Percentiles rank a stretch among this genome's conserved stretches.
Evolutionary conservation across 306 rosid species (phyloP).

Genomic region (Arachis stenosperma): DNA sequence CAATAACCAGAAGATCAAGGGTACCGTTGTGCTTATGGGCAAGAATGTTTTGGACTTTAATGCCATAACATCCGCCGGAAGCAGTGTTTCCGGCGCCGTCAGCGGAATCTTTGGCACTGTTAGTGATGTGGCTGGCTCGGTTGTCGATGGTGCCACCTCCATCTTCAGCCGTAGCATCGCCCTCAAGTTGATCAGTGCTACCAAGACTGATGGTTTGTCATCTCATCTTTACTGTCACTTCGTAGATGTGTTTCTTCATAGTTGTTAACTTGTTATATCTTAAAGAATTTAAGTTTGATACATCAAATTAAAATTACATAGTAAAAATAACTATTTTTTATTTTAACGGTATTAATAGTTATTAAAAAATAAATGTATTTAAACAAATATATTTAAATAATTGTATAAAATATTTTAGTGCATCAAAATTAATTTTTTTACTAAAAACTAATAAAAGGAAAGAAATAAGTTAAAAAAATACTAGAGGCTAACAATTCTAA

Average conservation of each 20-base stretch:
- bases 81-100: neutral
- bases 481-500: too few species aligned
- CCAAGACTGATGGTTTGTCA: constrained; percentile 29
- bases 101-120: neutral
- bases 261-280: too few species aligned
- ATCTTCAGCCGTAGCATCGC: constrained; percentile 21
- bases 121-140: neutral
- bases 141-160: constrained; percentile 13
- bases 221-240: neutral
- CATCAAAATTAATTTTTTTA: too few species aligned
- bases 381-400: too few species aligned
- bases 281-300: too few species aligned
- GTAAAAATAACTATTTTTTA: too few species aligned
- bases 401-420: too few species aligned
- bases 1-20: constrained; percentile 17
- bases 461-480: too few species aligned
- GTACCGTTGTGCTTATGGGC: constrained; percentile 38
- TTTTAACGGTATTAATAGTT: too few species aligned
- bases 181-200: constrained; percentile 34
- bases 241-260: neutral
- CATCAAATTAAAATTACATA: too few species aligned
- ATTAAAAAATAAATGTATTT: too few species aligned
- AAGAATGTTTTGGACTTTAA: constrained; percentile 38
- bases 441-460: too few species aligned
- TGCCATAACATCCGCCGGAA: neutral